Evolutionary conservation across 371 early-diverging fungal species (phyloP).

Genomic region (Basidiobolus meristosporus): DNA sequence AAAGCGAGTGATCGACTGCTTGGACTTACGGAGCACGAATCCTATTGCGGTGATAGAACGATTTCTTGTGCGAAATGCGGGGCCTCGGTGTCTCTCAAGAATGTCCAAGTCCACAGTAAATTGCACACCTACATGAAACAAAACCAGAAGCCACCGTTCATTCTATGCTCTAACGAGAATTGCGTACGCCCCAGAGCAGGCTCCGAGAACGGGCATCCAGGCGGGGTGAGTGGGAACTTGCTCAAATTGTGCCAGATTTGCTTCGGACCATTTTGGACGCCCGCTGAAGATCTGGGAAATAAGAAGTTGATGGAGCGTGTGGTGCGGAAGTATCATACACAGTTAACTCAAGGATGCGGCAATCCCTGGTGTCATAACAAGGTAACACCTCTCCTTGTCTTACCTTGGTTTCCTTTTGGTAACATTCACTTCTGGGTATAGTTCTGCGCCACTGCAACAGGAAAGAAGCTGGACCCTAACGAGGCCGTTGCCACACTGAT

Average conservation of each 20-base stretch:
- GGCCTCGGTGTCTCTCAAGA: conserved; percentile 52
- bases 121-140: conserved; percentile 50
- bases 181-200: conserved; percentile 30
- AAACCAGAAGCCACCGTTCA: conserved; percentile 22
- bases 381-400: conserved; percentile 8
- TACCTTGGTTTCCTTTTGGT: neutral
- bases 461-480: conserved; percentile 34
- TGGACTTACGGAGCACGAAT: conserved; percentile 58
- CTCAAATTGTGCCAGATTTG: conserved; percentile 51
- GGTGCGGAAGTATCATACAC: conserved; percentile 48
- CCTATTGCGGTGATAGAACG: conserved; percentile 70
- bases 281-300: conserved; percentile 56
- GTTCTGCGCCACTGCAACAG: conserved; percentile 41
- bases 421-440: conserved; percentile 3
- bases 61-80: conserved; percentile 61
- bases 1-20: conserved; percentile 41
- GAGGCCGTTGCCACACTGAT: conserved; percentile 37
- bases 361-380: conserved; percentile 44
- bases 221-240: conserved; percentile 11
- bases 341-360: conserved; percentile 61
- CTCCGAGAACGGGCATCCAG: conserved; percentile 4
- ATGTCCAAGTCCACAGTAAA: conserved; percentile 47
- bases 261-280: conserved; percentile 68
- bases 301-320: conserved; percentile 51
- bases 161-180: conserved; percentile 47